Conservation (phyloP, 352 stramenopile genomes). For the Thraustochytrium sp. region DNA sequence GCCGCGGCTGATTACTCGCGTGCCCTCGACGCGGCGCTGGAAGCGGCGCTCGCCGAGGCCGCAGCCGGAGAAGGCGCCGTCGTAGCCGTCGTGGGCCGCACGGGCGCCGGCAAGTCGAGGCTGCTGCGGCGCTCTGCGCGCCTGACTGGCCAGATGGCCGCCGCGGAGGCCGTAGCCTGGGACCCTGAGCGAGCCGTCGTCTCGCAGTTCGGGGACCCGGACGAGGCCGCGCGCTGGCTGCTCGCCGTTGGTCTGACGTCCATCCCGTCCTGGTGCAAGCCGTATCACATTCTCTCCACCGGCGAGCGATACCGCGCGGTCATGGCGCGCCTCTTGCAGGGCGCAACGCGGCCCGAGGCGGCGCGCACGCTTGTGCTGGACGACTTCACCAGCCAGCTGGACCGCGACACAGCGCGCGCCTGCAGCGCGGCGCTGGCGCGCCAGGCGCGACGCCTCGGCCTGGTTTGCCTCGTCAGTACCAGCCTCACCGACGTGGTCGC, state of each 20-base stretch:
- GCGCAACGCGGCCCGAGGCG: background rate
- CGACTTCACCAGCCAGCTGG: conserved; percentile 38
- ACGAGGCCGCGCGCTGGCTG: conserved; percentile 31
- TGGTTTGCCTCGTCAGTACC: background rate
- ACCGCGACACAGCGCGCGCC: background rate
- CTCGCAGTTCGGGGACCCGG: background rate
- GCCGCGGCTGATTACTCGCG: background rate
- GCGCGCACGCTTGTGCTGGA: background rate
- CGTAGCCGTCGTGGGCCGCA: background rate
- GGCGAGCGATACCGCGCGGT: conserved; percentile 28
- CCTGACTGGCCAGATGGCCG: background rate
- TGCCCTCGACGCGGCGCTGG: background rate
- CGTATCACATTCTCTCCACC: conserved; percentile 41
- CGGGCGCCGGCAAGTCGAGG: background rate
- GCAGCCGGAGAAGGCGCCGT: background rate
- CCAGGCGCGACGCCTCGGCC: background rate
- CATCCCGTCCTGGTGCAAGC: conserved; percentile 40
- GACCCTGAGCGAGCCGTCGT: conserved; percentile 20
- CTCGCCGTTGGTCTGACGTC: conserved; percentile 27
- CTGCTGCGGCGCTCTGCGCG: background rate
- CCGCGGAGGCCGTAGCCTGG: background rate
- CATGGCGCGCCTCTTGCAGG: background rate
- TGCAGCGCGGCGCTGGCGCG: background rate
- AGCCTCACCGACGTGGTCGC: background rate
- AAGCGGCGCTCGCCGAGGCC: too few species aligned